Percentiles rank a stretch among this genome's conserved stretches.
phyloP scores from a whole-genome alignment of 2,329 filamentous ascomycete species.

The Aphanoascus verrucosus region DNA sequence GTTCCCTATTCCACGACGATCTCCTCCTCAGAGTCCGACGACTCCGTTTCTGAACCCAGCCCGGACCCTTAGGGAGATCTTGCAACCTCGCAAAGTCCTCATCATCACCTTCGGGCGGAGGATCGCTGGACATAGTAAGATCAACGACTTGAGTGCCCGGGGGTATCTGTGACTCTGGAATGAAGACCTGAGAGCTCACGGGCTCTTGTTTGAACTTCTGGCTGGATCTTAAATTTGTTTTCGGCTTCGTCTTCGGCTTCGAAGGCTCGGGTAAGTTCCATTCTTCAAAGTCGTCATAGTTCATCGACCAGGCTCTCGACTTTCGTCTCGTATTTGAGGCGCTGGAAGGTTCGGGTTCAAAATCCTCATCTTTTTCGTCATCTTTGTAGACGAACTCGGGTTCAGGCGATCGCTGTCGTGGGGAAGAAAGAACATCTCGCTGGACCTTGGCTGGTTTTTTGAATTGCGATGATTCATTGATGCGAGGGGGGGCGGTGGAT shows the following conservation, averaged over 20 bases:
- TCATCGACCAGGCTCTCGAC: background rate
- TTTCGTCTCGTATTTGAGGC: background rate
- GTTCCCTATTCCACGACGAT: background rate
- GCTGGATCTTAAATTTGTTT: background rate
- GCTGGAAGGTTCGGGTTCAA: background rate
- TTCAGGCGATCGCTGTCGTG: background rate
- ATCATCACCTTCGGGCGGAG: slow-evolving; percentile 22
- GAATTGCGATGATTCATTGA: background rate
- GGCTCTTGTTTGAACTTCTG: slow-evolving; percentile 6
- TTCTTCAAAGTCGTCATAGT: too few species aligned
- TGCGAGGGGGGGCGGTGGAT: slow-evolving; percentile 4
- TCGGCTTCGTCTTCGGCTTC: background rate
- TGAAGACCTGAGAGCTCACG: background rate
- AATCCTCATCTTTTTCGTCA: background rate
- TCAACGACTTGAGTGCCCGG: slow-evolving; percentile 25
- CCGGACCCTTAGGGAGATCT: slow-evolving; percentile 21
- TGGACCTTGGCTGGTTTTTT: background rate
- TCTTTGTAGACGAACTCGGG: background rate
- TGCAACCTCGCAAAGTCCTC: slow-evolving; percentile 24
- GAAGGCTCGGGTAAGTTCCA: background rate
- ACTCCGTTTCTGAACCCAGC: slow-evolving; percentile 23
- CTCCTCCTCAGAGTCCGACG: background rate
- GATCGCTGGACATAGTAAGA: slow-evolving; percentile 31
- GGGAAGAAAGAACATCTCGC: background rate
- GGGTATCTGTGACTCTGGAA: slow-evolving; percentile 9